These are phyloP conservation scores for Neurospora sp. DNA, from an alignment of 495 filamentous ascomycete species.

Conservation along the genomic window DNA sequence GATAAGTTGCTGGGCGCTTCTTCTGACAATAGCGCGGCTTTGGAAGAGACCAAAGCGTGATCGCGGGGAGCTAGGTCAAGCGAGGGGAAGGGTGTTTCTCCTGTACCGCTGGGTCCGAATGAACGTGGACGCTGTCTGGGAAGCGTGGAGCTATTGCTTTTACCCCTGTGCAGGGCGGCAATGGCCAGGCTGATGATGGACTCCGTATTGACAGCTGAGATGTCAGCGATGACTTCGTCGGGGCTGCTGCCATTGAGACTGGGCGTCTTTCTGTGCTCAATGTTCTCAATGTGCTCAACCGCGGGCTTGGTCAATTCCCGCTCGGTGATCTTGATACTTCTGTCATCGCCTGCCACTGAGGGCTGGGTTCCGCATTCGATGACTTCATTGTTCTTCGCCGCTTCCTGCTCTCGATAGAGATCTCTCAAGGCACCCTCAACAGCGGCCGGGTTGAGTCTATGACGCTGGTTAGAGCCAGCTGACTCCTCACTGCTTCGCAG, in stretches of 20 bases:
- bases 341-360: neutral
- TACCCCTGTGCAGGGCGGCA: neutral
- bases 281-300: neutral
- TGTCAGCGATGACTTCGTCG: neutral
- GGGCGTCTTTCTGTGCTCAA: neutral
- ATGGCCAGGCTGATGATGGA: neutral
- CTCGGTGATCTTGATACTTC: neutral
- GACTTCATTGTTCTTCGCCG: neutral
- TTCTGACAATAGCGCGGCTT: neutral
- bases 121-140: neutral
- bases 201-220: neutral
- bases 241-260: neutral
- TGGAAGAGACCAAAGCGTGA: neutral
- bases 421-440: neutral
- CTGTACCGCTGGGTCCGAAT: neutral
- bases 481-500: neutral
- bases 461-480: neutral
- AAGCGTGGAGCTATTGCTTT: neutral
- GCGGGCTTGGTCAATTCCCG: neutral
- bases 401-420: neutral
- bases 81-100: neutral
- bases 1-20: constrained; percentile 6
- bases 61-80: neutral
- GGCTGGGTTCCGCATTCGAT: neutral
- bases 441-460: neutral